Conservation (phyloP, 73 alveolate species). For the Tetrahymena thermophila region DNA sequence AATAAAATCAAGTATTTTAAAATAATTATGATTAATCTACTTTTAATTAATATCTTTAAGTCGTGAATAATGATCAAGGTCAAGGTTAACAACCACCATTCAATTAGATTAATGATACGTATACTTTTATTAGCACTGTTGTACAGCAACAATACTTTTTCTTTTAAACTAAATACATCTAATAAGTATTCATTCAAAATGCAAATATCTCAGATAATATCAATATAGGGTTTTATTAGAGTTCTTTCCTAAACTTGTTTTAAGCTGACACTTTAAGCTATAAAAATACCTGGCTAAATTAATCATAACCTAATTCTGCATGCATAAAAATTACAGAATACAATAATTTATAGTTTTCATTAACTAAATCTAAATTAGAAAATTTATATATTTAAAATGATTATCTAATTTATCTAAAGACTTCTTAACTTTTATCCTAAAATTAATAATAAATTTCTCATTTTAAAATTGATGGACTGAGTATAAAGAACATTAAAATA, state of each 20-base stretch:
- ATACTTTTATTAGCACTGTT: not conserved
- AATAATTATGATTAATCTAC: not conserved
- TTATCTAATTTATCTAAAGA: not conserved
- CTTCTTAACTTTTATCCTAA: not conserved
- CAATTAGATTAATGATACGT: not conserved
- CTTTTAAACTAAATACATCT: not conserved
- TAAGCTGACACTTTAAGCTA: not conserved
- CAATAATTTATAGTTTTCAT: not conserved
- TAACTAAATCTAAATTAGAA: not conserved
- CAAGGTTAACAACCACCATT: not conserved
- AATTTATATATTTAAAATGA: not conserved
- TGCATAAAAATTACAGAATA: not conserved
- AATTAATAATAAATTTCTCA: not conserved
- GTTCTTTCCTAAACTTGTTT: not conserved
- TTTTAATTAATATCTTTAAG: not conserved
- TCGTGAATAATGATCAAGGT: not conserved
- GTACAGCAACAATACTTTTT: not conserved
- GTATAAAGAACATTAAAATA: not conserved
- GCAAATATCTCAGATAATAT: not conserved
- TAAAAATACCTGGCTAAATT: not conserved
- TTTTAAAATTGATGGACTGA: not conserved
- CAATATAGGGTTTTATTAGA: not conserved
- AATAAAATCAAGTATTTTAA: not conserved
- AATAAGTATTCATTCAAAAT: not conserved
- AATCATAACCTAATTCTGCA: not conserved